phyloP scores from a whole-genome alignment of 306 rosid species.

The Corylus avellana region DNA sequence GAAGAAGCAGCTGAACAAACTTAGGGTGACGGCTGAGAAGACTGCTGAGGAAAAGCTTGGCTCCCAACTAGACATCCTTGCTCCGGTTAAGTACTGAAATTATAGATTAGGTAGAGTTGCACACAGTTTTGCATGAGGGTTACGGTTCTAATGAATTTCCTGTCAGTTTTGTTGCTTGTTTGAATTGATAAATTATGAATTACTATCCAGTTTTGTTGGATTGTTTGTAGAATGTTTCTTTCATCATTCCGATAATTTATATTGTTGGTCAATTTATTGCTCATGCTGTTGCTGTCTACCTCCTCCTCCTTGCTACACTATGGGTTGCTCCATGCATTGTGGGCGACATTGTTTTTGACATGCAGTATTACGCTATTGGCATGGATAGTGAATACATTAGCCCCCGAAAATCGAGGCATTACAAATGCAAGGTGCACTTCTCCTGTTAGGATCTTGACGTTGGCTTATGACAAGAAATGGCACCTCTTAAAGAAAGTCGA shows the following conservation, averaged over 20 bases:
- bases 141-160: constrained; percentile 22
- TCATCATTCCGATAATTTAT: not conserved
- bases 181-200: constrained; percentile 18
- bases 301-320: not conserved
- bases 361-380: not conserved
- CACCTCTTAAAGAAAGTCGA: no score
- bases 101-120: constrained; percentile 12
- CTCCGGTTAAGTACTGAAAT: constrained; percentile 51
- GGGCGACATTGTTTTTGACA: not conserved
- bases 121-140: constrained; percentile 27
- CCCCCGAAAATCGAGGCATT: no score
- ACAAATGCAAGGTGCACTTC: no score
- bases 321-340: not conserved
- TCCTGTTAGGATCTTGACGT: no score
- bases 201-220: not conserved
- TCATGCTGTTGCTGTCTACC: not conserved
- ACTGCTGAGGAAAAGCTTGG: constrained; percentile 55
- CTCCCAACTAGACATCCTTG: constrained; percentile 57
- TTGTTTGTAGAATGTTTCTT: not conserved
- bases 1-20: constrained; percentile 57
- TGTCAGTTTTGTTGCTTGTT: constrained; percentile 26
- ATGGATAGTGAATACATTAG: no score
- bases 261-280: not conserved
- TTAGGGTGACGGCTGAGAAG: constrained; percentile 51
- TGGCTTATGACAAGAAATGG: no score